phyloP scores from a whole-genome alignment of 768 basidiomycete genomes.

The Russula dissimulans region DNA sequence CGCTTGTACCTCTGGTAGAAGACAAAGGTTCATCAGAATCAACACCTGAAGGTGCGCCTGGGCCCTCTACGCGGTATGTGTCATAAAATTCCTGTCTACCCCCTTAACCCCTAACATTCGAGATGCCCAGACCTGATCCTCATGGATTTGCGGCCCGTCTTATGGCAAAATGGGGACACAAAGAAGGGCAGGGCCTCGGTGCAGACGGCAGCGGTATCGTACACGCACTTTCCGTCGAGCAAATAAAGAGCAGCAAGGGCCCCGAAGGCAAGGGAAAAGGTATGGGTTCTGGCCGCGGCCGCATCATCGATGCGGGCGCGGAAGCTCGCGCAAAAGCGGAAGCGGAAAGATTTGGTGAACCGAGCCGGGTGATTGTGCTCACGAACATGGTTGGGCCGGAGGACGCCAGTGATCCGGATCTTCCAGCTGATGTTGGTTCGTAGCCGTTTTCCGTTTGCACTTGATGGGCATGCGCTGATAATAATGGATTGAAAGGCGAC shows the following conservation, averaged over 20 bases:
- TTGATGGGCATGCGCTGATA: conserved; percentile 3
- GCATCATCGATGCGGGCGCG: conserved; percentile 85
- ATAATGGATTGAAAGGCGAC: conserved; percentile 44
- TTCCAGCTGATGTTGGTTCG: conserved; percentile 82
- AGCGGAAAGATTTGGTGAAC: conserved; percentile 72
- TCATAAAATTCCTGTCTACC: conserved; percentile 10
- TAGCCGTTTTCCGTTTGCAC: conserved; percentile 2
- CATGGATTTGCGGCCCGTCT: conserved; percentile 74
- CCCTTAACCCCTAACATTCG: background rate
- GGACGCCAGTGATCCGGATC: conserved; percentile 76
- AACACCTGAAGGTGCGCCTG: conserved; percentile 28
- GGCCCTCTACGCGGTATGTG: conserved; percentile 20
- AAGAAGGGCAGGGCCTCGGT: conserved; percentile 88
- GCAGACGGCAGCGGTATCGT: conserved; percentile 78
- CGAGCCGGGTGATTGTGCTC: conserved; percentile 82
- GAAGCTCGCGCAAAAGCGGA: conserved; percentile 73
- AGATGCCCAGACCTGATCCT: conserved; percentile 40
- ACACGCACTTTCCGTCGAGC: conserved; percentile 80
- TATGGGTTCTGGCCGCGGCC: conserved; percentile 66
- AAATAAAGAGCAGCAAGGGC: conserved; percentile 35
- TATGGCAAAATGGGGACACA: conserved; percentile 96
- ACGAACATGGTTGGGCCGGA: conserved; percentile 84
- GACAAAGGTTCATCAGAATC: conserved; percentile 24
- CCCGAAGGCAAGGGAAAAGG: conserved; percentile 33
- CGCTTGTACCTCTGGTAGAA: conserved; percentile 36